Base-by-base conservation (phyloP, 2,329 filamentous ascomycete genomes). In the Septoria petroselini region DNA sequence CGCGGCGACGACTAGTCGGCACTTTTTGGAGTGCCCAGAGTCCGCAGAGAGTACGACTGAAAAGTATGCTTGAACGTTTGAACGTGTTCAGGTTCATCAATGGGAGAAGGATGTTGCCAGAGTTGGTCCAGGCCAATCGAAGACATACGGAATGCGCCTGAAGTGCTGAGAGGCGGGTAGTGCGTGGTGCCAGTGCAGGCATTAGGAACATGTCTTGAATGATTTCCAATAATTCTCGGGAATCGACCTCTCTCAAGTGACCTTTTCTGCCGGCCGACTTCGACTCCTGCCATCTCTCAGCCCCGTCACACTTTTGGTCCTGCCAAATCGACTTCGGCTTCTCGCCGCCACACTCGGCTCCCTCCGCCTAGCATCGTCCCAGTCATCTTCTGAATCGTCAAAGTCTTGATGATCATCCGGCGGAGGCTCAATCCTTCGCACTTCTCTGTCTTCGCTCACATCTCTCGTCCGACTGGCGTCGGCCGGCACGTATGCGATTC, bases 271-370 rank as follows among this genome's bases (percentile, higher is more conserved):
- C 18, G 49, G 49, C 18, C 42, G 49, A 52, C 50, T 53, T 18
- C 50, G 46, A 34, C 44, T 53, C 21, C 50, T 31, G 37, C 29
- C 44, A 14, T 45, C 41, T 29, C 40, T 30, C 33, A 44, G 6
- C n/a, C 41, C 35, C 19, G 31, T 39, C 7, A 53, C 50, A 37
- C 50, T 48, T 30, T 45, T 53, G 25, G 15, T 48, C 25, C 50
- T 43, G 15, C 45, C 45, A 31, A 48, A 49, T 37, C 45, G 40
- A 49, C 50, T 53, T 19, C 33, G 41, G 30, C 50, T 49, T 12
- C 44, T 43, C 21, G 31, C 39, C 17, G 39, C 45, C 15, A 53
- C 45, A 31, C 38, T 43, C 3, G 46, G 39, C n/a, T 44, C 50
- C 41, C 44, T 33, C 7, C 45, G 40, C 7, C 42, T 15, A 12